A percentile compares a stretch with the other conserved stretches of the same genome.
These are phyloP conservation scores for Kickxella alabastrina DNA, from an alignment of 192 early-diverging fungal genomes.

Conservation along the genomic window DNA sequence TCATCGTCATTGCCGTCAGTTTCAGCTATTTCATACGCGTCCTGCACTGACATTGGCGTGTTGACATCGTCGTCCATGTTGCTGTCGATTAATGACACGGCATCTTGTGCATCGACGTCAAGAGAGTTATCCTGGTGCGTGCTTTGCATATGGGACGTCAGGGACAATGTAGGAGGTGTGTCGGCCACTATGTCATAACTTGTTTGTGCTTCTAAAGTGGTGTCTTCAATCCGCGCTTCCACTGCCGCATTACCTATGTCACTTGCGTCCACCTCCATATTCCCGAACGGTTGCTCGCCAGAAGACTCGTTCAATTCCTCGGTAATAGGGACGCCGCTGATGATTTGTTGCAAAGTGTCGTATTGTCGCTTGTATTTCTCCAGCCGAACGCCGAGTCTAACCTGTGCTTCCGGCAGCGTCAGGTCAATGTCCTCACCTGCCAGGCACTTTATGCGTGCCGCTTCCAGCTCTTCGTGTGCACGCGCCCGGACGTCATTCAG, in stretches of 20 bases:
- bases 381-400: constrained; percentile 18
- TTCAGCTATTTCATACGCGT: background rate
- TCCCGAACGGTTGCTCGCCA: no score
- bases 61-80: constrained; percentile 8
- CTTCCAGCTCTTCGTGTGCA: constrained; percentile 47
- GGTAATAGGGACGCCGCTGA: constrained; percentile 9
- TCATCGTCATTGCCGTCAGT: background rate
- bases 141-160: background rate
- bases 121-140: background rate
- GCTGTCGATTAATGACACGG: no score
- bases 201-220: no score
- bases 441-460: constrained; percentile 36
- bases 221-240: no score
- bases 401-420: constrained; percentile 31
- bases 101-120: background rate
- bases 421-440: constrained; percentile 38
- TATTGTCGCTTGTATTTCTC: constrained; percentile 35
- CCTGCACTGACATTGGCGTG: constrained; percentile 21
- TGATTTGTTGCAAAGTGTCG: constrained; percentile 24
- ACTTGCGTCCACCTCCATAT: constrained; percentile 5
- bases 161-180: background rate
- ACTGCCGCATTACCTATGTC: background rate
- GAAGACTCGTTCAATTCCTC: constrained; percentile 17
- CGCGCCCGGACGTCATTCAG: constrained; percentile 42
- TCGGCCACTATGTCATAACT: background rate